Evolutionary conservation across 768 basidiomycete species (phyloP), one percentile per base, ranked within the genome.

Genomic region (Suillus weaverae): DNA sequence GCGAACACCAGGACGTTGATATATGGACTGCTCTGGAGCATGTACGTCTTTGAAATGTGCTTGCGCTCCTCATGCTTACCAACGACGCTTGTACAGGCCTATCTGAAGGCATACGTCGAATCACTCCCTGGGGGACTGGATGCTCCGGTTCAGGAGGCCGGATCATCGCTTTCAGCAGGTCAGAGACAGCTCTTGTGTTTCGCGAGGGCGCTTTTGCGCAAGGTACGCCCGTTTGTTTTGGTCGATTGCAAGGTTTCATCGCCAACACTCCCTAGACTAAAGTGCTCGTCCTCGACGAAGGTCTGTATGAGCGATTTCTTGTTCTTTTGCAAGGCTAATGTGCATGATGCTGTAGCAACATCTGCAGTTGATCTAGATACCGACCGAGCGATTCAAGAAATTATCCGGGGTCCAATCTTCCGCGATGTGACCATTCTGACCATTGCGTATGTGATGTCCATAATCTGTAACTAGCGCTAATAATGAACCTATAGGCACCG

Each of bases 261-360:
- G 16, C 2, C 1, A 7, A 48, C 11, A 13, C 51, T 55, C 39
- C 39, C 60, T 64, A 90, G 86, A 87, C 92, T 20, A 95, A 89
- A 76, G 89, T 97, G 43, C 81, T 98, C 7, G 92, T 97, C 1
- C 81, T 98, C n/a, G 96, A 97, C 72, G 96, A 98, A 85, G 92
- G 90, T 86, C 70, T 68, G 70, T 69, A 56, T 30, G 36, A 36
- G 57, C 30, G 13, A 41, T 20, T 48, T 41, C 7, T 14, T 16
- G 16, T 5, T 32, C 20, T 35, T 54, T n/a, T 7, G 53, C 32
- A 30, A 48, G 57, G 38, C 39, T 64, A 53, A 61, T 57, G 14
- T 20, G 22, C 55, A 22, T 61, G 36, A 63, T 62, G 57, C 60
- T 8, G 41, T 65, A 91, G 92, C 94, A 3, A 96, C 94, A 6